These are phyloP conservation scores for Lagenidium sp. DNA, from an alignment of 352 stramenopile species.

Conservation along the genomic window DNA sequence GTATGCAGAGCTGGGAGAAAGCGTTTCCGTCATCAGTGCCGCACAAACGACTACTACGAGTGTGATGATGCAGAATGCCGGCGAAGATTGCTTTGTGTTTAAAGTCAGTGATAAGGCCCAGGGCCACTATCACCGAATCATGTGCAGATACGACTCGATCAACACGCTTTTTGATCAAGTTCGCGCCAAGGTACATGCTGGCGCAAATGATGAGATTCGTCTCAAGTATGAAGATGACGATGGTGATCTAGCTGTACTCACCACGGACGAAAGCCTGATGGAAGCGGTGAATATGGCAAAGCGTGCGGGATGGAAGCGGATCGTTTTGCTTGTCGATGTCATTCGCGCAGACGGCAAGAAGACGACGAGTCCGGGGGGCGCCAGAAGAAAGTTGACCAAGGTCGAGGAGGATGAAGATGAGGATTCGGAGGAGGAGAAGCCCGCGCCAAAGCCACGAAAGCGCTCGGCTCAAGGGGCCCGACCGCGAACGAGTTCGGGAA, in stretches of 20 bases:
- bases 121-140: slow-evolving; percentile 81
- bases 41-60: slow-evolving; percentile 69
- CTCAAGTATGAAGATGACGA: slow-evolving; percentile 88
- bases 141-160: slow-evolving; percentile 71
- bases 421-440: slow-evolving; percentile 9
- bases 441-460: slow-evolving; percentile 22
- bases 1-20: slow-evolving; percentile 81
- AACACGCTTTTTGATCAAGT: slow-evolving; percentile 66
- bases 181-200: slow-evolving; percentile 69
- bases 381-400: slow-evolving; percentile 50
- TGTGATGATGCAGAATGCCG: slow-evolving; percentile 52
- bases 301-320: slow-evolving; percentile 74
- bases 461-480: background rate
- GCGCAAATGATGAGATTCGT: slow-evolving; percentile 43
- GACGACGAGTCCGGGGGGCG: slow-evolving; percentile 19
- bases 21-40: slow-evolving; percentile 78
- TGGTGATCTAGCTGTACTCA: slow-evolving; percentile 76
- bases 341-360: slow-evolving; percentile 29
- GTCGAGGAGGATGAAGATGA: slow-evolving; percentile 42
- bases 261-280: slow-evolving; percentile 76
- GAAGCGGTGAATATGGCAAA: slow-evolving; percentile 85
- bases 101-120: slow-evolving; percentile 79
- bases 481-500: slow-evolving; percentile 3
- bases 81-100: slow-evolving; percentile 79
- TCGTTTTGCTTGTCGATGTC: slow-evolving; percentile 77